These are phyloP conservation scores for Copromyces sp. DNA, from an alignment of 495 filamentous ascomycete species.

Conservation along the genomic window DNA sequence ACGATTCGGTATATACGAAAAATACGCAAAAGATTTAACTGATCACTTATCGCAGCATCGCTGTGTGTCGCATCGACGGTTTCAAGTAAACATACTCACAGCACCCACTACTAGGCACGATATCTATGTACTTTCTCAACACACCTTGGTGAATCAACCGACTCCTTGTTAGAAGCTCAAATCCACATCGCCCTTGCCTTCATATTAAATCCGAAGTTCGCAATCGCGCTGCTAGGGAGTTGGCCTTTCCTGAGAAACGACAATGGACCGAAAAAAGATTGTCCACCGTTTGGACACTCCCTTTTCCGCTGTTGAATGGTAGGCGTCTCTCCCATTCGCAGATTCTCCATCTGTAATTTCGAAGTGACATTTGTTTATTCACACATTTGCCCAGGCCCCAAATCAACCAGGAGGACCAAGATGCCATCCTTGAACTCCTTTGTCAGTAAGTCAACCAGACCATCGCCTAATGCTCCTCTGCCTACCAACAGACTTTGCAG, in stretches of 20 bases:
- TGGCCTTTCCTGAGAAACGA: neutral
- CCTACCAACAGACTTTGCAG: neutral
- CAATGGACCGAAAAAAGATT: constrained; percentile 22
- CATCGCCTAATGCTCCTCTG: neutral
- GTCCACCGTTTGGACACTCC: constrained; percentile 25
- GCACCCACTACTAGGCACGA: neutral
- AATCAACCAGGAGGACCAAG: constrained; percentile 37
- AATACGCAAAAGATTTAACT: neutral
- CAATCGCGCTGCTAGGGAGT: neutral
- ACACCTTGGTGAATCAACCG: neutral
- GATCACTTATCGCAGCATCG: neutral
- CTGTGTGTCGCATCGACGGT: neutral
- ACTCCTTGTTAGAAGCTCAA: neutral
- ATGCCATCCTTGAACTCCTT: constrained; percentile 44
- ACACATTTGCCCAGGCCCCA: constrained; percentile 31
- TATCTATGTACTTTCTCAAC: neutral
- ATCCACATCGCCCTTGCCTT: neutral
- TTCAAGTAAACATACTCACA: neutral
- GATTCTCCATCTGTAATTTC: neutral
- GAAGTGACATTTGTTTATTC: neutral
- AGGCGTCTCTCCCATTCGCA: neutral
- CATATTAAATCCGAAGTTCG: neutral
- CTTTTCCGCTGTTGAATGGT: constrained; percentile 21
- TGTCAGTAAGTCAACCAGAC: constrained; percentile 35
- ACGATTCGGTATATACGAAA: neutral